A percentile compares a stretch with the other conserved stretches of the same genome.
These are phyloP conservation scores for Globisporangium nunn DNA, from an alignment of 352 stramenopile species.

Conservation along the genomic window DNA sequence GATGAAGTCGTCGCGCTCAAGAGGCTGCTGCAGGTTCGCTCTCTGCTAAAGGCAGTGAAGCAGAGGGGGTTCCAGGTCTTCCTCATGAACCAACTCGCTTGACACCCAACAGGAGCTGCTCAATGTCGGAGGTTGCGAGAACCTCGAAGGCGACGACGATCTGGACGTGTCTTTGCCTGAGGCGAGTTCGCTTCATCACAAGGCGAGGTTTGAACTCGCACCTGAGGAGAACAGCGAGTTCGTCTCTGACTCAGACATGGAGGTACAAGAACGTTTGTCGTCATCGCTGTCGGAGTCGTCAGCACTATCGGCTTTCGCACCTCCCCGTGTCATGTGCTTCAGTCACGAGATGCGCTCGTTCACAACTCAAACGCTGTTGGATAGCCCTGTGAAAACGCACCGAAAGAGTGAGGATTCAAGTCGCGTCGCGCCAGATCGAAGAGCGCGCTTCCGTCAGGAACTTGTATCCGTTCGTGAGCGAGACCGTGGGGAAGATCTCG, in stretches of 20 bases:
- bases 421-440: not conserved
- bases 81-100: not conserved
- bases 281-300: not conserved
- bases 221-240: not conserved
- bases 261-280: not conserved
- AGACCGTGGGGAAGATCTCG: not conserved
- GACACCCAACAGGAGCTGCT: slow-evolving; percentile 2
- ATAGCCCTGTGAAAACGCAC: not conserved
- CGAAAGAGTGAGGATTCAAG: not conserved
- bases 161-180: not conserved
- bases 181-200: not conserved
- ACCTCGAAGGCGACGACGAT: not conserved
- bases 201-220: not conserved
- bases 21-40: slow-evolving; percentile 33
- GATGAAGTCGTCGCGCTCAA: slow-evolving; percentile 58
- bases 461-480: no score
- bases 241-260: not conserved
- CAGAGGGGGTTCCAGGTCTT: not conserved
- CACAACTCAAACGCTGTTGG: not conserved
- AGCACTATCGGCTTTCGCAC: not conserved
- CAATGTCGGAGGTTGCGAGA: not conserved
- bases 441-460: not conserved
- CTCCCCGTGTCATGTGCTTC: slow-evolving; percentile 11
- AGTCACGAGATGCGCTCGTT: slow-evolving; percentile 14
- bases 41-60: not conserved